Percentiles rank a stretch among this genome's conserved stretches.
Conservation (phyloP, 345 rosid species). For the Cardamine resedifolia region DNA sequence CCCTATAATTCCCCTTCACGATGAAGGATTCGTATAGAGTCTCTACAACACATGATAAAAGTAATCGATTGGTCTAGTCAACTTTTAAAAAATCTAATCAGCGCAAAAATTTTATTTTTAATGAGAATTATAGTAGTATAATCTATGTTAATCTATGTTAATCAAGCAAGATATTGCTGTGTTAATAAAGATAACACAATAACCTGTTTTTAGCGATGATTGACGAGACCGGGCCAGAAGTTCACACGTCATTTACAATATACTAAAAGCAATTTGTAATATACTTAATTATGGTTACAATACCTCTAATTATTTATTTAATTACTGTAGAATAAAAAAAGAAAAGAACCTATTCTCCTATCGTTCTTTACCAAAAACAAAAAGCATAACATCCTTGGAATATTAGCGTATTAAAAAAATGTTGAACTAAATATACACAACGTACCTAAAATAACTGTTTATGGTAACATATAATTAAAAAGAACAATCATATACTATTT, state of each 20-base stretch:
- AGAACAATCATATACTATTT: constrained; percentile 14
- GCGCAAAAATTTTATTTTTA: neutral
- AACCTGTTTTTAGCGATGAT: neutral
- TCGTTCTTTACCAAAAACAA: neutral
- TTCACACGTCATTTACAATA: constrained; percentile 16
- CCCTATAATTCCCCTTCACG: constrained; percentile 8
- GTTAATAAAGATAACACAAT: neutral
- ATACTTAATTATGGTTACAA: neutral
- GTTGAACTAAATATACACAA: constrained; percentile 2
- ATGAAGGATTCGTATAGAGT: neutral
- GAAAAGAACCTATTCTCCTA: constrained; percentile 19
- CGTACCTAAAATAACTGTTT: neutral
- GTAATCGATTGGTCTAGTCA: neutral
- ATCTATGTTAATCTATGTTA: neutral
- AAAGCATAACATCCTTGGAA: constrained; percentile 1
- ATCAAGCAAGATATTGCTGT: neutral
- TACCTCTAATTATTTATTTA: neutral
- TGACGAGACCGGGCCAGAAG: constrained; percentile 22
- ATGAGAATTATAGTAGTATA: neutral
- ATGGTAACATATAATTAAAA: neutral
- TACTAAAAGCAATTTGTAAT: constrained; percentile 18
- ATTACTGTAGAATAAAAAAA: neutral
- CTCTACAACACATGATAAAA: neutral
- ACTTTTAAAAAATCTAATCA: neutral
- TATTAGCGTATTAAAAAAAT: neutral